Evolutionary conservation across 345 rosid species (phyloP).

Genomic region (Pistacia vera): DNA sequence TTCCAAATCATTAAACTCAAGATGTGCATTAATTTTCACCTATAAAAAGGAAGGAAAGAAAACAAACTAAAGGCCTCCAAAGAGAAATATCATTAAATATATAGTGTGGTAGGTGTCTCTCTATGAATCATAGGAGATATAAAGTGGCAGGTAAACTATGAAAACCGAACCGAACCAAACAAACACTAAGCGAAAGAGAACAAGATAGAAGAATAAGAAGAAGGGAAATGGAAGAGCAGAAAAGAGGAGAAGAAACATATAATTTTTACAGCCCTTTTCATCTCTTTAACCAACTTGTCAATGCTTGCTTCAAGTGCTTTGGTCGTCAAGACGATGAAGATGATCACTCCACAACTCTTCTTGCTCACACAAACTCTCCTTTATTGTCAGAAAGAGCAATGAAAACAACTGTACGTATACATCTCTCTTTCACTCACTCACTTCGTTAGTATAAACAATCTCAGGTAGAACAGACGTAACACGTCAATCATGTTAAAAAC

Average conservation of each 20-base stretch:
- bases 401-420: slow-evolving; percentile 3
- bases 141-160: neutral
- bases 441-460: too few species aligned
- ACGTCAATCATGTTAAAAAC: too few species aligned
- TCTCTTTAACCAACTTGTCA: slow-evolving; percentile 10
- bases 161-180: neutral
- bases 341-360: neutral
- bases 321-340: neutral
- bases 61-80: neutral
- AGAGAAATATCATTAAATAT: neutral
- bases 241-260: neutral
- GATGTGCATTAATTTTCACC: too few species aligned
- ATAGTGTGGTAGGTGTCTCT: slow-evolving; percentile 6
- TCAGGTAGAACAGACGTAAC: too few species aligned
- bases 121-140: neutral
- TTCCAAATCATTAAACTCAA: too few species aligned
- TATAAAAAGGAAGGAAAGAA: neutral
- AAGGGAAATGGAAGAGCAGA: neutral
- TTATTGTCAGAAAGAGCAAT: slow-evolving; percentile 10
- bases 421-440: slow-evolving; percentile 9
- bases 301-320: slow-evolving; percentile 17
- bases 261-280: slow-evolving; percentile 6
- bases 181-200: neutral
- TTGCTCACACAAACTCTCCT: neutral
- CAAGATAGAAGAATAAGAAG: neutral